These are phyloP conservation scores for Immersiella caudata DNA, from an alignment of 495 filamentous ascomycete species.

Conservation along the genomic window DNA sequence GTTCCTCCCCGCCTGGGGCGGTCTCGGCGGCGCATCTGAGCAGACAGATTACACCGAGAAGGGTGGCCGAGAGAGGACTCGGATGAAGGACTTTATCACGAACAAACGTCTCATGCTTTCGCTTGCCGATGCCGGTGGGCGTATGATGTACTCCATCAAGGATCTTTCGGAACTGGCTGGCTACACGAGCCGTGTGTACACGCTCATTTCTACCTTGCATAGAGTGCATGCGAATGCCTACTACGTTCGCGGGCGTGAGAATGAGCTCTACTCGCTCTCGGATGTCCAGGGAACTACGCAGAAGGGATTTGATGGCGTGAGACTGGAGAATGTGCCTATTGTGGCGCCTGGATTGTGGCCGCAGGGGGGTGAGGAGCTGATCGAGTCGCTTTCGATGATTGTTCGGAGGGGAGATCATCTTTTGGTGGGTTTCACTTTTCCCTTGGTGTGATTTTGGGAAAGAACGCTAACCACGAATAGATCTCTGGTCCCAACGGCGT, in stretches of 20 bases:
- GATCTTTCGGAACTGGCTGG: slow-evolving; percentile 95
- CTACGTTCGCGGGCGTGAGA: slow-evolving; percentile 64
- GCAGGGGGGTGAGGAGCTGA: slow-evolving; percentile 84
- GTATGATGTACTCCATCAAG: slow-evolving; percentile 99
- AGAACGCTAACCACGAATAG: slow-evolving; percentile 26
- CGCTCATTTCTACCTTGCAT: slow-evolving; percentile 90
- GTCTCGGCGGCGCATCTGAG: slow-evolving; percentile 72
- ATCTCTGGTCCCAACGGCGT: slow-evolving; percentile 95
- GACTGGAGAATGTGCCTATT: slow-evolving; percentile 90
- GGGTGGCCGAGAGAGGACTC: slow-evolving; percentile 68
- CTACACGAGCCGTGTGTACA: slow-evolving; percentile 93
- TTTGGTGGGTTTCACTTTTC: slow-evolving; percentile 47
- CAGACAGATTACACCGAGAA: slow-evolving; percentile 47
- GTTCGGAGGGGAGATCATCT: slow-evolving; percentile 90
- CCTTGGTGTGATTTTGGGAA: background rate
- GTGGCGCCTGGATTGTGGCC: slow-evolving; percentile 85
- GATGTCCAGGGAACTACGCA: slow-evolving; percentile 93
- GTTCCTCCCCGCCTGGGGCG: slow-evolving; percentile 94
- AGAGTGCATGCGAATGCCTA: slow-evolving; percentile 91
- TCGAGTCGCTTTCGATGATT: slow-evolving; percentile 83
- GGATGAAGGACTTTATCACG: slow-evolving; percentile 99
- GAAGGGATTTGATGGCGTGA: slow-evolving; percentile 90
- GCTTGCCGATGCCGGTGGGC: slow-evolving; percentile 90
- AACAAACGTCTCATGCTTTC: slow-evolving; percentile 99
- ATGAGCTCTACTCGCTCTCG: slow-evolving; percentile 83